Evolutionary conservation across 2,329 filamentous ascomycete genomes (phyloP), one percentile per base, ranked within the genome.

Genomic region (Aspergillus amoenus): DNA sequence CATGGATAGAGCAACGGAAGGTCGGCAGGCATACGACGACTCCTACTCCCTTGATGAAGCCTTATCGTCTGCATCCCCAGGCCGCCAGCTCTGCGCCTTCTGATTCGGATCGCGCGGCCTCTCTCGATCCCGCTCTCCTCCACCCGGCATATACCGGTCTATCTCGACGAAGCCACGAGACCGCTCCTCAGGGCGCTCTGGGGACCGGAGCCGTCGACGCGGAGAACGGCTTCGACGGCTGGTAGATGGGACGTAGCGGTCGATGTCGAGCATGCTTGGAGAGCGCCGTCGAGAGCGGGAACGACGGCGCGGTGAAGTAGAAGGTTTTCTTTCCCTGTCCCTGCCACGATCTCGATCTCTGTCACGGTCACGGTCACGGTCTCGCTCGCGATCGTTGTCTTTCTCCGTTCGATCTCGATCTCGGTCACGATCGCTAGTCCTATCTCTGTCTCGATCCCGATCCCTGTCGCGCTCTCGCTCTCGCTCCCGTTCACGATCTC

Each of bases 71-170:
- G 17, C 9, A 50, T 55, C 21, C 24, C 46, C 40, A 18, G 53
- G 53, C 22, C 53, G 46, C 53, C 53, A 55, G 18, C 45, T 55
- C 18, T 55, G 45, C 30, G 53, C 39, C 30, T 45, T 55, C 15
- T 42, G 39, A 22, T 12, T 27, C 17, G 21, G 43, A 47, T 46
- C 43, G 13, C 43, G 40, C 4, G 40, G 15, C 22, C 22, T 61
- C 24, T 65, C 61, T 43, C 58, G 42, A 27, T 64, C 52, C 7
- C 61, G 52, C 27, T 68, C 65, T 40, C 64, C 65, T 18, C 64
- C 46, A 3, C 68, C 66, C 42, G 78, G 78, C 21, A 79, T 72
- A 59, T 80, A 80, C 22, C 78, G 72, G 62, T 80, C 77, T 60
- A 78, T 76, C 27, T 76, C 73, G 7, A 69, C 64, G 52, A 73